Conservation (phyloP, 805 yeast species). For the Kurtzmaniella fragi region DNA sequence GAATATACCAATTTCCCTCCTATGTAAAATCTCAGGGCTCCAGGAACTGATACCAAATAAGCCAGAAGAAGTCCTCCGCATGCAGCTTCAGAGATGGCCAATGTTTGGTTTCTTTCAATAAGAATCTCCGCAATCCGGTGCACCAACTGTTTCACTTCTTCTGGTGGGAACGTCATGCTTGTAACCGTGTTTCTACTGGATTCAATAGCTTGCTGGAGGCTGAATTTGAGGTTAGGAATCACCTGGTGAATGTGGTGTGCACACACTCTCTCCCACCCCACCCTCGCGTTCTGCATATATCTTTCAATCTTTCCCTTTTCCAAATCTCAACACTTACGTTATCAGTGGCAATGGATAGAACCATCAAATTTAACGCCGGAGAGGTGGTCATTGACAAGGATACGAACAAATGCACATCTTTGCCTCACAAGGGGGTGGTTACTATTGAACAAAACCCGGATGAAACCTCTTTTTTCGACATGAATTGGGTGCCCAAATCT, state of each 20-base stretch:
- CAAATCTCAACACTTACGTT: too few species aligned
- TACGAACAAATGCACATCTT: constrained; percentile 63
- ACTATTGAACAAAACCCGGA: constrained; percentile 58
- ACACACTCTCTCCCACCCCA: too few species aligned
- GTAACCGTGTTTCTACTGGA: too few species aligned
- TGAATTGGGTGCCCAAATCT: constrained; percentile 69
- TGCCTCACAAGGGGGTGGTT: constrained; percentile 62
- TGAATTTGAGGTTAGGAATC: too few species aligned
- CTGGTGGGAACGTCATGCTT: constrained; percentile 50
- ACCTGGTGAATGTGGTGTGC: too few species aligned
- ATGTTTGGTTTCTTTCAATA: constrained; percentile 50
- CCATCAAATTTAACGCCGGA: constrained; percentile 72
- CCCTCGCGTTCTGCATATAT: too few species aligned
- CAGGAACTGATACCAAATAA: constrained; percentile 75
- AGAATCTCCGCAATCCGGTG: constrained; percentile 54
- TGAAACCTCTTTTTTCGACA: constrained; percentile 66
- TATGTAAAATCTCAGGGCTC: constrained; percentile 77
- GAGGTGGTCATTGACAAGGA: constrained; percentile 61
- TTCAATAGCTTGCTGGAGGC: too few species aligned
- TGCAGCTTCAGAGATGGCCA: constrained; percentile 83
- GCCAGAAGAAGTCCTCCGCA: constrained; percentile 86
- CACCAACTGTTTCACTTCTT: constrained; percentile 46
- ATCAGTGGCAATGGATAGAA: constrained; percentile 8
- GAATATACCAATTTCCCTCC: constrained; percentile 84
- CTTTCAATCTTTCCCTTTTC: too few species aligned